Percentiles rank a stretch among this genome's conserved stretches.
Evolutionary conservation across 768 basidiomycete species (phyloP).

Genomic region (Mycena amicta): DNA sequence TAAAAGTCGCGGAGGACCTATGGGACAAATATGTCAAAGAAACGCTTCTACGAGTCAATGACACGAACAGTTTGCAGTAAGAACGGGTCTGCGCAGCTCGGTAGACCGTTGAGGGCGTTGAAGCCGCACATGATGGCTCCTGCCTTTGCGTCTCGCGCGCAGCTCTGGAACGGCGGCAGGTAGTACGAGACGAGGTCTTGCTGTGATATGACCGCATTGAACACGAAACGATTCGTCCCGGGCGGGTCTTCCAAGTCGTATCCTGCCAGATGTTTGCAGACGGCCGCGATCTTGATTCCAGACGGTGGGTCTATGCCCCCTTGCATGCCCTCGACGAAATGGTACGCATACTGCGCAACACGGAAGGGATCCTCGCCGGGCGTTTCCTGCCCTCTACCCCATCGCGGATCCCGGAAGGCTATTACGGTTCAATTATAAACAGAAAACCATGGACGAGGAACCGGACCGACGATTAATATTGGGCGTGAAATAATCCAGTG

Average conservation of each 20-base stretch:
- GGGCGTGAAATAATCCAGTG: conserved; percentile 59
- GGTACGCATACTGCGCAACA: conserved; percentile 52
- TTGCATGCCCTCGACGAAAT: conserved; percentile 55
- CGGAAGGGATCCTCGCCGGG: conserved; percentile 64
- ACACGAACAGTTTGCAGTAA: conserved; percentile 43
- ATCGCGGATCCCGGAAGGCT: conserved; percentile 61
- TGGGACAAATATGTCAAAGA: not conserved
- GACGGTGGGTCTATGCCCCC: conserved; percentile 57
- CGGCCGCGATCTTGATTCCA: conserved; percentile 55
- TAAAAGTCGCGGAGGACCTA: conserved; percentile 50
- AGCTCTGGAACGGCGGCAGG: conserved; percentile 55
- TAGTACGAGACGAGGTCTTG: conserved; percentile 62
- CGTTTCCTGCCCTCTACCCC: conserved; percentile 65
- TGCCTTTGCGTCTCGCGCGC: conserved; percentile 60
- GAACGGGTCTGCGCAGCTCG: conserved; percentile 55
- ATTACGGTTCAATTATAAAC: not conserved
- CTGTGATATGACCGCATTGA: conserved; percentile 51
- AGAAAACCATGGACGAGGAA: too few species aligned
- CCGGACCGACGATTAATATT: conserved; percentile 44
- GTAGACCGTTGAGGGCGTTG: conserved; percentile 61
- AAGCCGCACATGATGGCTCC: conserved; percentile 63
- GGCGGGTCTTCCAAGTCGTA: conserved; percentile 62
- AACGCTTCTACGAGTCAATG: not conserved
- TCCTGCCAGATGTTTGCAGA: conserved; percentile 62
- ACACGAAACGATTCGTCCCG: conserved; percentile 48